Evolutionary conservation across 1,284 basidiomycete species (phyloP).

Genomic region (Ceratobasidium sp.): DNA sequence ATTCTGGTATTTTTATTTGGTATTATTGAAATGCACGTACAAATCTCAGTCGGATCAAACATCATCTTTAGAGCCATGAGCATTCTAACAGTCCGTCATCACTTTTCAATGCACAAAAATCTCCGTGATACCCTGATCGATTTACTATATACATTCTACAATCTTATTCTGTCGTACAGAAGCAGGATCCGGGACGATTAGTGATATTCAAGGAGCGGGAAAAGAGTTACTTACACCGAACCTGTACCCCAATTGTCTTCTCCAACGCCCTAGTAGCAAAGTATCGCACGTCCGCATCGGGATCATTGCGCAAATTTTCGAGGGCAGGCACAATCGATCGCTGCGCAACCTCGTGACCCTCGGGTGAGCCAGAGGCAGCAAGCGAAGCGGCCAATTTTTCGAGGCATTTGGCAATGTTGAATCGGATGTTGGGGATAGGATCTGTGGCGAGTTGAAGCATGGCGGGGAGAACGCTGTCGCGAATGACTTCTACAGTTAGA

Average conservation of each 20-base stretch:
- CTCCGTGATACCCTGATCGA: conserved; percentile 38
- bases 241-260: conserved; percentile 52
- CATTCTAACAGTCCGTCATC: conserved; percentile 39
- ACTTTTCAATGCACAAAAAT: conserved; percentile 31
- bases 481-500: conserved; percentile 84
- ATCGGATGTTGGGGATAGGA: conserved; percentile 98
- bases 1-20: conserved; percentile 27
- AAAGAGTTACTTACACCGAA: conserved; percentile 33
- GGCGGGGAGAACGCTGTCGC: conserved; percentile 83
- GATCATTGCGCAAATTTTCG: conserved; percentile 86
- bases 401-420: conserved; percentile 95
- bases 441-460: conserved; percentile 85
- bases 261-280: conserved; percentile 75
- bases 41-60: conserved; percentile 38
- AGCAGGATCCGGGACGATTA: not conserved
- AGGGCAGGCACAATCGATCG: conserved; percentile 80
- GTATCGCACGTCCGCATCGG: conserved; percentile 94
- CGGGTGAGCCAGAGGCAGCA: conserved; percentile 59
- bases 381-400: conserved; percentile 83
- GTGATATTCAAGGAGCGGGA: conserved; percentile 2
- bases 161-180: conserved; percentile 12
- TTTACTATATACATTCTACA: conserved; percentile 42
- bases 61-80: conserved; percentile 19
- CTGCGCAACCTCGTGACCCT: conserved; percentile 76
- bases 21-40: conserved; percentile 38